These are phyloP conservation scores for Balansia obtecta DNA, from an alignment of 2,329 filamentous ascomycete species.

Conservation along the genomic window DNA sequence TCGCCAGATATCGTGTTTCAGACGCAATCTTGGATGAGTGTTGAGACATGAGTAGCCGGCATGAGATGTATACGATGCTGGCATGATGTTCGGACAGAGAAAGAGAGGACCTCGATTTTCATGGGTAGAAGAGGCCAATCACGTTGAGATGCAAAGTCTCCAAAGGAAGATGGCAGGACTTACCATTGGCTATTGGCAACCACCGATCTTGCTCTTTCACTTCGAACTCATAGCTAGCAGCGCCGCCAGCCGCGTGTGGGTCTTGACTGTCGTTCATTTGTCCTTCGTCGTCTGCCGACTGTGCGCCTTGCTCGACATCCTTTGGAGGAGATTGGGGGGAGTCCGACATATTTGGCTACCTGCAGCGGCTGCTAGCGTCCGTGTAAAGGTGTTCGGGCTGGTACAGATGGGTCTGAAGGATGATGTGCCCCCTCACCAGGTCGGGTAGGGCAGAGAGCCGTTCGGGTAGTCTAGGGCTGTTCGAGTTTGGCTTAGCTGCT, in stretches of 20 bases:
- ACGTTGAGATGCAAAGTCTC: constrained; percentile 6
- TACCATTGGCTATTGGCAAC: constrained; percentile 99
- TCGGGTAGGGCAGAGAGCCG: constrained; percentile 40
- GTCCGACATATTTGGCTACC: constrained; percentile 83
- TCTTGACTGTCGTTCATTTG: constrained; percentile 83
- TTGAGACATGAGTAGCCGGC: constrained; percentile 42
- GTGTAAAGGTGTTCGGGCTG: constrained; percentile 44
- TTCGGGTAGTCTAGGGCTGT: constrained; percentile 10
- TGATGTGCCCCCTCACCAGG: constrained; percentile 50
- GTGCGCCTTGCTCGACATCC: constrained; percentile 86
- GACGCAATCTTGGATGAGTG: constrained; percentile 40
- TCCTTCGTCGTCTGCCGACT: constrained; percentile 87
- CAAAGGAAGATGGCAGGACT: constrained; percentile 34
- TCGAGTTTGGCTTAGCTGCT: constrained; percentile 32
- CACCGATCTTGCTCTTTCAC: constrained; percentile 99
- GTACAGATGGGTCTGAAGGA: constrained; percentile 34
- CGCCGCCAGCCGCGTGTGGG: constrained; percentile 56
- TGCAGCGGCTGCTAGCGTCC: constrained; percentile 52
- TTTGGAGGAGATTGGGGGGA: constrained; percentile 77
- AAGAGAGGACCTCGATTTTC: not conserved
- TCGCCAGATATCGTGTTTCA: constrained; percentile 34
- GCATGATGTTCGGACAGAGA: not conserved
- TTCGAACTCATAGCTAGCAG: constrained; percentile 77
- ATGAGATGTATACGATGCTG: constrained; percentile 22
- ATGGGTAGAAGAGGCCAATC: not conserved